Base-by-base conservation (phyloP, 2,329 filamentous ascomycete species). In the Colletotrichum australisinense region DNA sequence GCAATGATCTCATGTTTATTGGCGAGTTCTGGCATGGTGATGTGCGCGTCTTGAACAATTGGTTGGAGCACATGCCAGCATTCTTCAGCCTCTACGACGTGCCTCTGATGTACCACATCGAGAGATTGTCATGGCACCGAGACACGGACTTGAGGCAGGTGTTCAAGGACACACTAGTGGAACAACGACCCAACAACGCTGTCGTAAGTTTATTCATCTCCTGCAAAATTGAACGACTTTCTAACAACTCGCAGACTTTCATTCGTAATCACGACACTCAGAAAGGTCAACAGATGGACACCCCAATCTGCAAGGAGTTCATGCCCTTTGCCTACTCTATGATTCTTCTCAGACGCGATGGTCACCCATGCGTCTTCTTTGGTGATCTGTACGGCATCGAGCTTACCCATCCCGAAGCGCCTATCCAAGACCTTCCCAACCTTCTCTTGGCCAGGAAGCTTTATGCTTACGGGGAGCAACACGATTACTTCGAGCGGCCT, bases 1-100 rank as follows among this genome's bases (percentile, higher is more conserved):
- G 28, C 5, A 60, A 73, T n/a, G 71, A 73, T 5, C 67, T 73
- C 5, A 66, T 57, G 62, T 73, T 73, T 30, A 19, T 73, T 22
- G 71, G 71, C 14, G 71, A 73, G 46, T 73, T 73, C 35, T 73
- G 71, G 71, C 67, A 73, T 9, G 71, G 71, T 16, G 71, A 73
- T 3, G 71, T 73, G 6, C 71, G 62, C 3, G 67, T 73, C 30
- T 30, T 73, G 56, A 73, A 67, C 12, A 52, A 26, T 9, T 73
- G 71, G 71, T 28, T 73, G 11, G 67, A 71, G 24, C 67, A 66
- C 2, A 73, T 73, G 71, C 67, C 65, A 14, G 22, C 71, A 16
- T 73, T 73, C 56, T 71, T 73, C 67, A 70, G 62, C 22, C 67
- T 73, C 19, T 73, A 73, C 14, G 71, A 73, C 35, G 71, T 73